phyloP scores from a whole-genome alignment of 345 rosid species.

The Dipteronia dyeriana region DNA sequence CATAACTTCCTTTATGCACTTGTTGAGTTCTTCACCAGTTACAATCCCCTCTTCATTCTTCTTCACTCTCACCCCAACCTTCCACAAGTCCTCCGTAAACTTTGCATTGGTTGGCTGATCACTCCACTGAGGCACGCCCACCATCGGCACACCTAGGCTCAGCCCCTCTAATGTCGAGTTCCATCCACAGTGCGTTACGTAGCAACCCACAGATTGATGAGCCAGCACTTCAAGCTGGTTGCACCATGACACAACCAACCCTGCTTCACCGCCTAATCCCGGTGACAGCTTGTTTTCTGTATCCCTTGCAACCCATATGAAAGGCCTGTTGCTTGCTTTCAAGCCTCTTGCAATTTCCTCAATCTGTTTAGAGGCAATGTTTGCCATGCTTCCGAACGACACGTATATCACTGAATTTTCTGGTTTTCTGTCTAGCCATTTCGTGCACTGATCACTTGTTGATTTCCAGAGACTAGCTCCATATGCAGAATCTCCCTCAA shows the following conservation, averaged over 20 bases:
- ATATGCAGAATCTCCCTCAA: slow-evolving; percentile 41
- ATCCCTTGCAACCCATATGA: slow-evolving; percentile 42
- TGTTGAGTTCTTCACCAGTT: slow-evolving; percentile 32
- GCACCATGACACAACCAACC: slow-evolving; percentile 47
- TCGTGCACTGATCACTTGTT: slow-evolving; percentile 24
- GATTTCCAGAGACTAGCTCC: slow-evolving; percentile 42
- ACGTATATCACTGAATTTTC: slow-evolving; percentile 42
- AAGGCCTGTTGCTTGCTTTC: slow-evolving; percentile 38
- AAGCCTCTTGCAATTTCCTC: slow-evolving; percentile 48
- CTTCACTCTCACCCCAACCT: slow-evolving; percentile 41
- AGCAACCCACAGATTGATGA: slow-evolving; percentile 46
- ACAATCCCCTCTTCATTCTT: slow-evolving; percentile 31
- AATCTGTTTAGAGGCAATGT: slow-evolving; percentile 30
- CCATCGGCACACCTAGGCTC: slow-evolving; percentile 49
- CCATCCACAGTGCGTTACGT: slow-evolving; percentile 55
- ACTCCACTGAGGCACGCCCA: slow-evolving; percentile 37
- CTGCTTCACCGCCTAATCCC: slow-evolving; percentile 26
- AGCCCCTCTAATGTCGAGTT: slow-evolving; percentile 48
- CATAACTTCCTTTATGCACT: slow-evolving; percentile 37
- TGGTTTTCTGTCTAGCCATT: slow-evolving; percentile 42
- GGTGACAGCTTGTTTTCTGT: slow-evolving; percentile 28
- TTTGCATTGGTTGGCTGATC: slow-evolving; percentile 56
- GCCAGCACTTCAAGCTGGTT: slow-evolving; percentile 51
- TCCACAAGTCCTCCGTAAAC: slow-evolving; percentile 46
- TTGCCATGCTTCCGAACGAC: slow-evolving; percentile 58